These are phyloP conservation scores for Aspergillus funiculosus DNA, from an alignment of 495 filamentous ascomycete species.

Conservation along the genomic window DNA sequence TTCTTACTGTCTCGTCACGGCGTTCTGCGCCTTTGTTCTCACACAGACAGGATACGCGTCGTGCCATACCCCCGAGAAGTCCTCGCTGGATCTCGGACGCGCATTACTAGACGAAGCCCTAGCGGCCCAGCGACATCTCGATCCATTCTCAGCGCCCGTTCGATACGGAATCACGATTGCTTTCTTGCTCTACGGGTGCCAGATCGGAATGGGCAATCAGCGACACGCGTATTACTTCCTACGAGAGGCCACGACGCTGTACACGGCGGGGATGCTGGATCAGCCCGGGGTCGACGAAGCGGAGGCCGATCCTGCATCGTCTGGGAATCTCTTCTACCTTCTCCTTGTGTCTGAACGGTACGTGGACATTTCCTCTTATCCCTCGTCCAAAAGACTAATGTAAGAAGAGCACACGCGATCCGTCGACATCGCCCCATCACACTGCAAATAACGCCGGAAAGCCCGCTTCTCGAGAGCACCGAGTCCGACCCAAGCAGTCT, in stretches of 20 bases:
- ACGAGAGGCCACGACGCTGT: slow-evolving; percentile 62
- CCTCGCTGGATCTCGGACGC: slow-evolving; percentile 47
- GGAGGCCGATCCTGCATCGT: slow-evolving; percentile 20
- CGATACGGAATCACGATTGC: slow-evolving; percentile 59
- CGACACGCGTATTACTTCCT: slow-evolving; percentile 70
- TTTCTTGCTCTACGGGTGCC: slow-evolving; percentile 66
- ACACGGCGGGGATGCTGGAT: slow-evolving; percentile 40
- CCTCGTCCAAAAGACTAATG: neutral
- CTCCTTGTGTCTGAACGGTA: slow-evolving; percentile 67
- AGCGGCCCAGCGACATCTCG: slow-evolving; percentile 59
- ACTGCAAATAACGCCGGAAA: slow-evolving; percentile 57
- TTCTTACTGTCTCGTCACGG: slow-evolving; percentile 66
- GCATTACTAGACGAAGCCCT: slow-evolving; percentile 62
- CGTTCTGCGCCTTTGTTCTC: slow-evolving; percentile 72
- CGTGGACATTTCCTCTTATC: neutral
- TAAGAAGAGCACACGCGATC: slow-evolving; percentile 58
- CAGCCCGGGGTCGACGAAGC: slow-evolving; percentile 11
- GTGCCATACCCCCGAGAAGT: neutral
- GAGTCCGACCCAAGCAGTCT: slow-evolving; percentile 22
- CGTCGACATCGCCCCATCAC: slow-evolving; percentile 68
- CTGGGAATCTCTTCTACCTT: slow-evolving; percentile 61
- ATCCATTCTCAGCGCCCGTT: slow-evolving; percentile 61
- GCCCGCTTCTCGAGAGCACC: slow-evolving; percentile 51
- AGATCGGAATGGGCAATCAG: slow-evolving; percentile 64
- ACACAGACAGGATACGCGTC: slow-evolving; percentile 47